phyloP scores from a whole-genome alignment of 2,329 filamentous ascomycete genomes.

The Cercospora sp. region DNA sequence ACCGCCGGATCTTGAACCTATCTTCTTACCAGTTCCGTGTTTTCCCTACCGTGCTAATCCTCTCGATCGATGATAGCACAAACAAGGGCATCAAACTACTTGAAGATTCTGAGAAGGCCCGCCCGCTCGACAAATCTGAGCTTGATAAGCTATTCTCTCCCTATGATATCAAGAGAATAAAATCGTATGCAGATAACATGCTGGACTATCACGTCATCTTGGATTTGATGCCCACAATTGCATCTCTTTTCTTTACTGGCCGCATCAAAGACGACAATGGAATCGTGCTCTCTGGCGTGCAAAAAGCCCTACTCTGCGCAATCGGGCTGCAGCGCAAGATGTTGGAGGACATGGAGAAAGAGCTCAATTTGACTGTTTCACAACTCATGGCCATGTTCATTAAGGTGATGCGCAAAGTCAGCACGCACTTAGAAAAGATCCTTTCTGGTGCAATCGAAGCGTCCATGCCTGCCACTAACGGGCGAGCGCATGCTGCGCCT shows the following conservation, averaged over 20 bases:
- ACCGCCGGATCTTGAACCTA: slow-evolving; percentile 85
- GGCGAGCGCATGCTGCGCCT: slow-evolving; percentile 32
- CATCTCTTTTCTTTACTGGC: slow-evolving; percentile 81
- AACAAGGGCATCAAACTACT: slow-evolving; percentile 65
- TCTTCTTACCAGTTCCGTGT: slow-evolving; percentile 89
- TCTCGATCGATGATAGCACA: slow-evolving; percentile 86
- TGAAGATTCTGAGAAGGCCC: slow-evolving; percentile 54
- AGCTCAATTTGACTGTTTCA: slow-evolving; percentile 69
- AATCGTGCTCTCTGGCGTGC: slow-evolving; percentile 75
- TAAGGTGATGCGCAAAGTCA: slow-evolving; percentile 89
- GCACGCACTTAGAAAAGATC: slow-evolving; percentile 71
- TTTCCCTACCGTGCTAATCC: slow-evolving; percentile 74
- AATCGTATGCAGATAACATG: slow-evolving; percentile 95
- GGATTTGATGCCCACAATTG: slow-evolving; percentile 82
- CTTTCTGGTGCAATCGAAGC: slow-evolving; percentile 66
- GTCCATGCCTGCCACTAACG: slow-evolving; percentile 46
- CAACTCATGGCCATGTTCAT: slow-evolving; percentile 96
- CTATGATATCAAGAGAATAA: slow-evolving; percentile 91
- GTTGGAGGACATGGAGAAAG: slow-evolving; percentile 75
- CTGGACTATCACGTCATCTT: slow-evolving; percentile 97
- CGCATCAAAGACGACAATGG: slow-evolving; percentile 53
- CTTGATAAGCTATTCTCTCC: slow-evolving; percentile 79
- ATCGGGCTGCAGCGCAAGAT: slow-evolving; percentile 89
- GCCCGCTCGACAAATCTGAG: slow-evolving; percentile 68
- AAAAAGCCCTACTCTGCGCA: slow-evolving; percentile 83